Conservation (phyloP, 1,284 basidiomycete genomes). For the Fomitiporia mediterranea region DNA sequence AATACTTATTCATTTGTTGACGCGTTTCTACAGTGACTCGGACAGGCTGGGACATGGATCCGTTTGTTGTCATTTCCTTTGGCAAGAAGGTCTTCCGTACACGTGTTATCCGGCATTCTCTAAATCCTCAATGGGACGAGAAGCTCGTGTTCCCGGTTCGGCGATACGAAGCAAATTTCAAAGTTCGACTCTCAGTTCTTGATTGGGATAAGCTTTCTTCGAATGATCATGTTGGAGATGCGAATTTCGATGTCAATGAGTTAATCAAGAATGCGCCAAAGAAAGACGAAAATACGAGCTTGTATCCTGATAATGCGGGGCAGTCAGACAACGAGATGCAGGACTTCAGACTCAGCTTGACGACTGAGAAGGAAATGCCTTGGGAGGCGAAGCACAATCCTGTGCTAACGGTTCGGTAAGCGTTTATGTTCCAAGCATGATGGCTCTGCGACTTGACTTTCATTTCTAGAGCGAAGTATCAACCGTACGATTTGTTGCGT, state of each 20-base stretch:
- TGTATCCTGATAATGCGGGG: constrained; percentile 57
- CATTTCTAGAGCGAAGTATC: constrained; percentile 80
- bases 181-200: constrained; percentile 76
- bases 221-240: constrained; percentile 85
- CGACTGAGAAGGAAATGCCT: constrained; percentile 48
- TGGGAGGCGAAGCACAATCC: constrained; percentile 68
- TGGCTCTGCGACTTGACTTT: constrained; percentile 20
- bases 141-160: constrained; percentile 95
- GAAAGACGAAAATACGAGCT: constrained; percentile 65
- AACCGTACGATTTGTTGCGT: constrained; percentile 88
- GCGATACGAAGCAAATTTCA: constrained; percentile 75
- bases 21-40: constrained; percentile 58
- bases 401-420: constrained; percentile 57
- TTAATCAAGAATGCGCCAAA: constrained; percentile 71
- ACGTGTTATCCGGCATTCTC: constrained; percentile 81
- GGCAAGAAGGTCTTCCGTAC: constrained; percentile 97
- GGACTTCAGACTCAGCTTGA: constrained; percentile 57
- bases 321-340: constrained; percentile 57
- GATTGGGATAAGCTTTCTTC: constrained; percentile 94
- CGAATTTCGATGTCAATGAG: constrained; percentile 62
- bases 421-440: constrained; percentile 21
- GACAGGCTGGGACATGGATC: constrained; percentile 94
- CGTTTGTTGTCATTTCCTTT: constrained; percentile 93
- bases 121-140: constrained; percentile 93
- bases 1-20: constrained; percentile 14